phyloP scores from a whole-genome alignment of 2,329 filamentous ascomycete species.

The Fusarium concolor region DNA sequence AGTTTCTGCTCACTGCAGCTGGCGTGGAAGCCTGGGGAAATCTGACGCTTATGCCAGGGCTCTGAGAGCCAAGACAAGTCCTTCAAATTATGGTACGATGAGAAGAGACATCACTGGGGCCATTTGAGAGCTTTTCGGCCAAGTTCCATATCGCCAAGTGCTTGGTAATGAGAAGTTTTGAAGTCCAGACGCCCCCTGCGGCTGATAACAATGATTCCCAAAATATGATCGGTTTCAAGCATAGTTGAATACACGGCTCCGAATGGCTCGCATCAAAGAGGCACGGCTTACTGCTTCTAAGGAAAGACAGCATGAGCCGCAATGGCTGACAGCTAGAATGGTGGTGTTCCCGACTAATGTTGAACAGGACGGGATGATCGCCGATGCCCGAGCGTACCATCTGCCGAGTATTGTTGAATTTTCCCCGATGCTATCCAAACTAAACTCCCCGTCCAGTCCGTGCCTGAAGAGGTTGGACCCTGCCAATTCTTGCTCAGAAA shows the following conservation, averaged over 20 bases:
- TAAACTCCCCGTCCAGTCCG: conserved; percentile 23
- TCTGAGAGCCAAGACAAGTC: conserved; percentile 17
- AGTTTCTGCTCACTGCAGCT: conserved; percentile 22
- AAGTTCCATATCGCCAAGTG: conserved; percentile 33
- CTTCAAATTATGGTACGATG: conserved; percentile 28
- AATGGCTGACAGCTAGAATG: background rate
- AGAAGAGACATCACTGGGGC: background rate
- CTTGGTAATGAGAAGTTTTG: conserved; percentile 1
- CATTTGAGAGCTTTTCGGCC: conserved; percentile 29
- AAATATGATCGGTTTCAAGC: background rate
- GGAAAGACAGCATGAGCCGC: conserved; percentile 14
- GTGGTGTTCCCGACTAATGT: conserved; percentile 6
- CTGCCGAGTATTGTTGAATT: conserved; percentile 12
- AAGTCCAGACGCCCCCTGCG: background rate
- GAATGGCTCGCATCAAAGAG: conserved; percentile 11
- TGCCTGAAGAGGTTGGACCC: background rate
- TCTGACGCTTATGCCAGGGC: conserved; percentile 27
- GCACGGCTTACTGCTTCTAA: conserved; percentile 18
- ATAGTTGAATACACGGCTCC: background rate
- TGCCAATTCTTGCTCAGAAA: conserved; percentile 7
- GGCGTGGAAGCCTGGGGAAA: conserved; percentile 32
- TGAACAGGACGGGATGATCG: conserved; percentile 13
- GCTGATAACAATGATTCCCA: conserved; percentile 8
- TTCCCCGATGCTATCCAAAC: conserved; percentile 7
- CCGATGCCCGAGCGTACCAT: conserved; percentile 23